Evolutionary conservation across 106 monocot species (phyloP).

Genomic region (Dendrobium chrysotoxum): DNA sequence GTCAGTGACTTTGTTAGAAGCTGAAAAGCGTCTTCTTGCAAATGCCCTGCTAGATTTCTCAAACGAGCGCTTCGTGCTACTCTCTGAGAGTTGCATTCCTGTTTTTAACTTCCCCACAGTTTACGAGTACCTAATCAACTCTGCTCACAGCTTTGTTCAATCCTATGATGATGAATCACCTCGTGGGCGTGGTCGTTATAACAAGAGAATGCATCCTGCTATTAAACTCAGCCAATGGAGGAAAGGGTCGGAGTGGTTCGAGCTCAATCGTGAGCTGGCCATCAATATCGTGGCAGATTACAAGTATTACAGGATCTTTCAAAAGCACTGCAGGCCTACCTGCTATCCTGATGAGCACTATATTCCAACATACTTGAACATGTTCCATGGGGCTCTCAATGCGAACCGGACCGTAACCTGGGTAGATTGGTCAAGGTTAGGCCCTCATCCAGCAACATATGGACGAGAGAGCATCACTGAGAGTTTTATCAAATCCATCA

Average conservation of each 20-base stretch:
- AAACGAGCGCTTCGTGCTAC: conserved; percentile 30
- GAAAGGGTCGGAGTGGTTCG: conserved; percentile 33
- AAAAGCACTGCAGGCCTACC: conserved; percentile 12
- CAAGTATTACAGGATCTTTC: conserved; percentile 20
- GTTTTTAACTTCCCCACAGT: conserved; percentile 30
- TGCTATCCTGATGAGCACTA: conserved; percentile 34
- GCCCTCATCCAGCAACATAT: conserved; percentile 23
- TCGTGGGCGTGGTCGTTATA: conserved; percentile 25
- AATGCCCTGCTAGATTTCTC: conserved; percentile 34
- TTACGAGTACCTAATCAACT: conserved; percentile 23
- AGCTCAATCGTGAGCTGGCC: conserved; percentile 22
- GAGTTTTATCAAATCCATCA: conserved; percentile 17
- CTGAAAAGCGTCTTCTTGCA: conserved; percentile 29
- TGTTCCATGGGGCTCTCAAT: conserved; percentile 22
- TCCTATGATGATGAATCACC: conserved; percentile 23
- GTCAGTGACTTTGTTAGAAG: conserved; percentile 19
- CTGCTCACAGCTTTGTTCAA: conserved; percentile 26
- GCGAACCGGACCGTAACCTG: conserved; percentile 28
- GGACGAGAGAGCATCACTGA: conserved; percentile 16
- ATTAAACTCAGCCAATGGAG: conserved; percentile 23
- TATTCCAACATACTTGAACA: conserved; percentile 30
- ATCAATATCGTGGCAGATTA: conserved; percentile 22
- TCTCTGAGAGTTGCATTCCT: conserved; percentile 34
- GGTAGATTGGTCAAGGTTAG: conserved; percentile 33
- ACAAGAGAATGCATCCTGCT: conserved; percentile 6